Evolutionary conservation across 495 filamentous ascomycete genomes (phyloP), one percentile per base, ranked within the genome.

Genomic region (Penicillium psychrofluorescens): DNA sequence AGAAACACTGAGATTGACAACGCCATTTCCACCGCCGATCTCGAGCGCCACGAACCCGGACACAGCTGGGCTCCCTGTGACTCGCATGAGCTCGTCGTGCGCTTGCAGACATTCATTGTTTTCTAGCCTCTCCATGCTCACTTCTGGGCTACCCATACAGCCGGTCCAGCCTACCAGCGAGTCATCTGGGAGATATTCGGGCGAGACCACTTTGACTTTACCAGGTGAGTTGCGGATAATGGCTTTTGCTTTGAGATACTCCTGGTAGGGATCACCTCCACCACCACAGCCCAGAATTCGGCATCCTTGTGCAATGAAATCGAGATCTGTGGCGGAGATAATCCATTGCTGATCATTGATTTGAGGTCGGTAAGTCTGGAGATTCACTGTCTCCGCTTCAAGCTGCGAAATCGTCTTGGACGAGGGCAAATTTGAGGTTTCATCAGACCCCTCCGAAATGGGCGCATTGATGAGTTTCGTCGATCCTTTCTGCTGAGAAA

Each of bases 201-300:
- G 42, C 11, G 54, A 54, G 14, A 58, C 51, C 7, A 58, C 43
- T 14, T 36, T 49, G 11, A 58, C 38, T 13, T 28, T 35, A 0
- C 48, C 55, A 8, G 55, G 51, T 4, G 33, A 11, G 8, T 13
- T 15, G 7, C 10, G 41, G 6, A 54, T 7, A 14, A 50, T 43
- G 7, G 45, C 41, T 8, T 41, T 50, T 8, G 45, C 41, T 35
- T 53, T 58, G 38, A 61, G 54, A 29, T 51, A 53, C 39, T 54
- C 54, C 11, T 50, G 54, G 35, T 61, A 61, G 13, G 64, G 64
- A 33, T 54, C 51, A 27, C 80, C 79, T 1, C 79, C 79, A 8
- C 59, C 59, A 7, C 78, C 80, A 1, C 74, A 77, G 6, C 79
- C 80, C 11, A 84, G 72, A 43, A 84, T 73, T 45, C 79, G 77